Conservation (phyloP, 73 alveolate species). For the Tetrahymena elliotti region DNA sequence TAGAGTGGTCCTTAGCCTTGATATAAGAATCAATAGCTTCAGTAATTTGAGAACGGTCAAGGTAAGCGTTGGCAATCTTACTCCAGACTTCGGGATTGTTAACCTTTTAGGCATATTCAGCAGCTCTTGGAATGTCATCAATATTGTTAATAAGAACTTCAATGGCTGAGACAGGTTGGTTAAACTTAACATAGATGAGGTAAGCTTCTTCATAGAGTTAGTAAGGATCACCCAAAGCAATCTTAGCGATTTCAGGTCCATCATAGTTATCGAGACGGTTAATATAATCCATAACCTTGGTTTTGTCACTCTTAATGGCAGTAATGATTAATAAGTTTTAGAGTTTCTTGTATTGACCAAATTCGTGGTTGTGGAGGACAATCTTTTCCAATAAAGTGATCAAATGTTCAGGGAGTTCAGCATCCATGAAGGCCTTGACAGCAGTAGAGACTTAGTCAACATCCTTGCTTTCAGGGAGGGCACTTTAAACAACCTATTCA, state of each 20-base stretch:
- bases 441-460: constrained; percentile 97
- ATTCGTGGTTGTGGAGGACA: constrained; percentile 97
- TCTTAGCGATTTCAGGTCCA: constrained; percentile 95
- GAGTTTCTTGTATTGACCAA: constrained; percentile 90
- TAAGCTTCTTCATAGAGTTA: constrained; percentile 90
- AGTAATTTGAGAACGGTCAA: constrained; percentile 64
- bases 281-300: constrained; percentile 97
- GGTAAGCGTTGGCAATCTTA: constrained; percentile 94
- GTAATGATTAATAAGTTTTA: constrained; percentile 96
- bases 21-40: constrained; percentile 92
- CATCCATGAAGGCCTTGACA: constrained; percentile 96
- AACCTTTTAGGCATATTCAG: constrained; percentile 86
- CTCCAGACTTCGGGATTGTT: constrained; percentile 93
- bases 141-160: constrained; percentile 80
- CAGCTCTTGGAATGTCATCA: constrained; percentile 75
- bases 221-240: constrained; percentile 76
- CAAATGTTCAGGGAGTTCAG: constrained; percentile 97
- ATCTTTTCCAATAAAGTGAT: constrained; percentile 98
- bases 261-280: constrained; percentile 99
- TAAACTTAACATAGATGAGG: constrained; percentile 74
- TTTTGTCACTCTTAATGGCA: constrained; percentile 94
- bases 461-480: constrained; percentile 95
- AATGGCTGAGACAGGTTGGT: constrained; percentile 79
- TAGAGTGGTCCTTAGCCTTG: constrained; percentile 86
- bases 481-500: constrained; percentile 96